These are phyloP conservation scores for Saussurea involucrata DNA, from an alignment of 129 eudicot genomes.

Conservation along the genomic window DNA sequence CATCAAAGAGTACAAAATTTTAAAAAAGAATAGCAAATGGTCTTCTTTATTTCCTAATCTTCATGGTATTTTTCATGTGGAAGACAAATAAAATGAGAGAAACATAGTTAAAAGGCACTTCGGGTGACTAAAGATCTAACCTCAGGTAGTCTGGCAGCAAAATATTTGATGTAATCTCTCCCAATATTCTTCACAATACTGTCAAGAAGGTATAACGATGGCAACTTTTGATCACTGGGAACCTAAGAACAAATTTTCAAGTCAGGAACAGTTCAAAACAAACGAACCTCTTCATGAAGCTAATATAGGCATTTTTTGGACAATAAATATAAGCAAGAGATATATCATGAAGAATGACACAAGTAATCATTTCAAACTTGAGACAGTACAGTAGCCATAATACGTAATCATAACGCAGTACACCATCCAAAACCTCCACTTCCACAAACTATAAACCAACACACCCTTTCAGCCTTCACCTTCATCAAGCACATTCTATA, in stretches of 20 bases:
- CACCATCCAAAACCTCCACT: conserved; percentile 1
- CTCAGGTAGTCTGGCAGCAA: conserved; percentile 85
- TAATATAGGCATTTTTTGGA: not conserved
- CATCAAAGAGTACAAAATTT: conserved; percentile 17
- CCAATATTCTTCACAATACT: conserved; percentile 99
- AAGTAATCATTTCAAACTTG: not conserved
- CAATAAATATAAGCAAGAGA: conserved; percentile 9
- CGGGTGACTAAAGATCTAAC: conserved; percentile 51
- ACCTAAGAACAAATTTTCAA: conserved; percentile 52
- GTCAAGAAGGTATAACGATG: conserved; percentile 87
- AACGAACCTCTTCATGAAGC: conserved; percentile 17
- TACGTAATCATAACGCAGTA: not conserved
- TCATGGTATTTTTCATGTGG: conserved; percentile 1
- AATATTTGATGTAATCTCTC: conserved; percentile 77
- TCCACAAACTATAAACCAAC: conserved; percentile 10
- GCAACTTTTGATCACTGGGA: conserved; percentile 93
- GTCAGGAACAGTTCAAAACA: conserved; percentile 34
- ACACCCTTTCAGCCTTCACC: conserved; percentile 5
- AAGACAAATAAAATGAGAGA: conserved; percentile 4
- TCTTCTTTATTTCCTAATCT: conserved; percentile 7
- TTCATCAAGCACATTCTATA: conserved; percentile 5
- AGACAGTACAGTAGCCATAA: not conserved
- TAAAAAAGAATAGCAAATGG: not conserved
- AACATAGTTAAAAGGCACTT: conserved; percentile 20
- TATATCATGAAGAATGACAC: not conserved